Evolutionary conservation across 2,329 filamentous ascomycete species (phyloP).

Genomic region (Botrytis sinoallii): DNA sequence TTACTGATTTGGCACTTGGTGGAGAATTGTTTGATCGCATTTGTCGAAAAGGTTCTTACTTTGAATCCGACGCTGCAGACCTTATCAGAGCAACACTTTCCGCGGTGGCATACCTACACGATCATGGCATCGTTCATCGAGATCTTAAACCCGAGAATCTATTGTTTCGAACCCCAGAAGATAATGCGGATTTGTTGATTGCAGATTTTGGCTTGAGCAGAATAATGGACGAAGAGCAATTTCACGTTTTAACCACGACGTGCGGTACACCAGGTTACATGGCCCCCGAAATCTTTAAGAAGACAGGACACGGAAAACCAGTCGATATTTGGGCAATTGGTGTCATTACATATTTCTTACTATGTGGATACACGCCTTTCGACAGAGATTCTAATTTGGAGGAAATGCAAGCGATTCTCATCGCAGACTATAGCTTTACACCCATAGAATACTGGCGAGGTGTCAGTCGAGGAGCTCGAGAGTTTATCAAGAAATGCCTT

Average conservation of each 20-base stretch:
- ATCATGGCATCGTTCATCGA: slow-evolving; percentile 97
- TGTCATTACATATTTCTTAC: slow-evolving; percentile 96
- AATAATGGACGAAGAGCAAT: slow-evolving; percentile 99
- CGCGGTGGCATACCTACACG: slow-evolving; percentile 97
- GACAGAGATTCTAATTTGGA: slow-evolving; percentile 96
- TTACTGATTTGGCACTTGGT: slow-evolving; percentile 92
- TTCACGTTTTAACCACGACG: slow-evolving; percentile 95
- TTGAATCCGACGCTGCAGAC: slow-evolving; percentile 93
- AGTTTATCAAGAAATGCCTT: slow-evolving; percentile 89
- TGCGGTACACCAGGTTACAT: slow-evolving; percentile 98
- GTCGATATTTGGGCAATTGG: slow-evolving; percentile 98
- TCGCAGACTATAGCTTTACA: slow-evolving; percentile 93
- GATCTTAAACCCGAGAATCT: slow-evolving; percentile 98
- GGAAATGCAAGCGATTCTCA: slow-evolving; percentile 98
- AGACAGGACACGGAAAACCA: slow-evolving; percentile 94
- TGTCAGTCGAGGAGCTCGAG: slow-evolving; percentile 79
- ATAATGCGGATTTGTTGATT: slow-evolving; percentile 94
- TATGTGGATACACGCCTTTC: slow-evolving; percentile 97
- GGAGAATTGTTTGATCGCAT: slow-evolving; percentile 98
- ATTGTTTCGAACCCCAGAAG: slow-evolving; percentile 93
- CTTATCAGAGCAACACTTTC: slow-evolving; percentile 92
- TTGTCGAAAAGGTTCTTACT: slow-evolving; percentile 97
- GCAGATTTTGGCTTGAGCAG: slow-evolving; percentile 93
- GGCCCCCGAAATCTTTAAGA: slow-evolving; percentile 99
- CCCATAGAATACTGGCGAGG: slow-evolving; percentile 95